Percentiles rank a stretch among this genome's conserved stretches.
These are phyloP conservation scores for Phytopythium sindhum DNA, from an alignment of 352 stramenopile genomes.

Conservation along the genomic window DNA sequence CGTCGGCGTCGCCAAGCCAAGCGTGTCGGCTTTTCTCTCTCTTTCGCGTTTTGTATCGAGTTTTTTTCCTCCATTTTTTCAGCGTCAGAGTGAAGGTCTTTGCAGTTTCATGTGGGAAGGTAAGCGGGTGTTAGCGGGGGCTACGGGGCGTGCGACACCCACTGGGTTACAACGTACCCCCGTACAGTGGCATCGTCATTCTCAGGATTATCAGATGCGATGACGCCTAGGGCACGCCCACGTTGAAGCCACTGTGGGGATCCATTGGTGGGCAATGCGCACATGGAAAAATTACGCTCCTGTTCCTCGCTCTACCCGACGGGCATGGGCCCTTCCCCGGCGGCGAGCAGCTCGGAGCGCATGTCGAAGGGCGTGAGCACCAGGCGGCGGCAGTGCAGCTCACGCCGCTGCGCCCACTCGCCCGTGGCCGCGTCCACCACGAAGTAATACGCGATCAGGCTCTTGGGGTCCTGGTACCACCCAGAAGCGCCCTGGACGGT, in stretches of 20 bases:
- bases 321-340: slow-evolving; percentile 22
- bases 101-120: neutral
- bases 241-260: neutral
- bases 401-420: slow-evolving; percentile 64
- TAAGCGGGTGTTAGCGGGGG: neutral
- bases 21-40: slow-evolving; percentile 2
- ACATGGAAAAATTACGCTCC: neutral
- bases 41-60: slow-evolving; percentile 1
- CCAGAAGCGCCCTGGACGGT: slow-evolving; percentile 57
- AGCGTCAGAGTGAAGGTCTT: neutral
- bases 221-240: neutral
- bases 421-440: slow-evolving; percentile 38
- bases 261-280: neutral
- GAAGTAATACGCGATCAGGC: slow-evolving; percentile 76
- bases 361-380: slow-evolving; percentile 72
- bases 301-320: neutral
- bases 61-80: slow-evolving; percentile 1
- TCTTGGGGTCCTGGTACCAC: slow-evolving; percentile 80
- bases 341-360: slow-evolving; percentile 33
- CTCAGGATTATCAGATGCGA: slow-evolving; percentile 2
- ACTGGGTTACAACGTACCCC: neutral
- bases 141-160: neutral
- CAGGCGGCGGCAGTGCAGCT: slow-evolving; percentile 47
- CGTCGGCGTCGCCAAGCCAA: neutral
- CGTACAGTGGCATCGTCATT: neutral